Percentiles rank a stretch among this genome's conserved stretches.
phyloP scores from a whole-genome alignment of 2,329 filamentous ascomycete genomes.

The Hymenoscyphus linearis region DNA sequence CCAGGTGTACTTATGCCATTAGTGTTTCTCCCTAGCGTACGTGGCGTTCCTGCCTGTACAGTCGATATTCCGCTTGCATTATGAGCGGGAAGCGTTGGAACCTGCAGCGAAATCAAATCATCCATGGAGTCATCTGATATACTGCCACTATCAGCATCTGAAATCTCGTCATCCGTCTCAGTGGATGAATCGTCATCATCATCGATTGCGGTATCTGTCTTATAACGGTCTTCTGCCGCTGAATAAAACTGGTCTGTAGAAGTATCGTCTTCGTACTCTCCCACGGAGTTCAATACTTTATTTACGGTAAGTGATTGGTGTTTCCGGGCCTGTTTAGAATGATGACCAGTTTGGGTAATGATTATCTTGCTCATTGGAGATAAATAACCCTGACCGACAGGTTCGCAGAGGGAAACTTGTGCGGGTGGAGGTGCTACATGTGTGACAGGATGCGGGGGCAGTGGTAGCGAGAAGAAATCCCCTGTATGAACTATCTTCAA shows the following conservation, averaged over 20 bases:
- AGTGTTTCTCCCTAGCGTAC: slow-evolving; percentile 57
- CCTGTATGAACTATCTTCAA: slow-evolving; percentile 77
- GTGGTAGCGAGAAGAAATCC: slow-evolving; percentile 70
- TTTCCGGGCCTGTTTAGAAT: slow-evolving; percentile 46
- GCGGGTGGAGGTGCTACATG: slow-evolving; percentile 80
- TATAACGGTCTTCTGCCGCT: slow-evolving; percentile 72
- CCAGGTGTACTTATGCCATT: slow-evolving; percentile 78
- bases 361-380: slow-evolving; percentile 77
- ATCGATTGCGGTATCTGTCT: slow-evolving; percentile 48
- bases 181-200: slow-evolving; percentile 45
- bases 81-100: slow-evolving; percentile 71
- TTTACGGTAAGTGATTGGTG: slow-evolving; percentile 42
- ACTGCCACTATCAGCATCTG: slow-evolving; percentile 45
- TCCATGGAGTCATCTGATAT: slow-evolving; percentile 87
- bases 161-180: slow-evolving; percentile 58
- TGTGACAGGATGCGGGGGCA: slow-evolving; percentile 80
- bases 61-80: slow-evolving; percentile 75
- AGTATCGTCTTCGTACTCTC: slow-evolving; percentile 69
- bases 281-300: slow-evolving; percentile 52
- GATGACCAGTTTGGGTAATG: slow-evolving; percentile 59
- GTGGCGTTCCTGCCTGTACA: slow-evolving; percentile 74
- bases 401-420: slow-evolving; percentile 88
- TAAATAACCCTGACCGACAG: slow-evolving; percentile 81
- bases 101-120: slow-evolving; percentile 85
- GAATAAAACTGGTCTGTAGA: slow-evolving; percentile 91